A percentile compares a stretch with the other conserved stretches of the same genome.
phyloP scores from a whole-genome alignment of 495 filamentous ascomycete genomes.

The Podospora pseudopauciseta region DNA sequence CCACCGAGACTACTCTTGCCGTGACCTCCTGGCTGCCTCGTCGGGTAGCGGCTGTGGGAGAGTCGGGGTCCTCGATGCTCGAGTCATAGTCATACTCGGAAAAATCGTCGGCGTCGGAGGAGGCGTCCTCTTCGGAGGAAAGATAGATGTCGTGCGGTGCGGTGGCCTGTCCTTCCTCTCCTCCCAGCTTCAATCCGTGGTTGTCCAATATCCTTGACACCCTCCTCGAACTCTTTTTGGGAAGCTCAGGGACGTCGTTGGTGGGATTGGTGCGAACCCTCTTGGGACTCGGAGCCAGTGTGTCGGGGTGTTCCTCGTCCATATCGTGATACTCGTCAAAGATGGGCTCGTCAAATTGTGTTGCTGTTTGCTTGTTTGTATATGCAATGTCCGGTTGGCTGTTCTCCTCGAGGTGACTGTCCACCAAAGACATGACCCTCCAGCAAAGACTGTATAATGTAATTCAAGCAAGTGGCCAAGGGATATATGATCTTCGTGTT shows the following conservation, averaged over 20 bases:
- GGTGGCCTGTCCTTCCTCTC: constrained; percentile 28
- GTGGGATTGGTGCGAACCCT: not conserved
- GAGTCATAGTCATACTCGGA: constrained; percentile 50
- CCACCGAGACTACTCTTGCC: constrained; percentile 47
- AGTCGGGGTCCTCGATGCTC: constrained; percentile 36
- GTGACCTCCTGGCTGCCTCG: constrained; percentile 45
- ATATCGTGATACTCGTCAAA: constrained; percentile 30
- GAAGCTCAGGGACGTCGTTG: constrained; percentile 29
- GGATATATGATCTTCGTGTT: constrained; percentile 1
- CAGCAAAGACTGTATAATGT: not conserved
- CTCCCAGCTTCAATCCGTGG: constrained; percentile 37
- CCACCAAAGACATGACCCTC: constrained; percentile 4
- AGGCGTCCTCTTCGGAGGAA: constrained; percentile 51
- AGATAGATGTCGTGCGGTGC: constrained; percentile 48
- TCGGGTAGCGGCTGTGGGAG: constrained; percentile 21
- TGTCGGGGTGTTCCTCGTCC: constrained; percentile 25
- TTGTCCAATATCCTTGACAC: constrained; percentile 40
- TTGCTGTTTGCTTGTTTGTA: constrained; percentile 9
- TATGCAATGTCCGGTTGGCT: constrained; percentile 15
- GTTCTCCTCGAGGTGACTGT: constrained; percentile 16
- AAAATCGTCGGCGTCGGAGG: constrained; percentile 48
- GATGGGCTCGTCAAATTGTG: constrained; percentile 25
- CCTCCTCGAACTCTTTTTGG: constrained; percentile 44
- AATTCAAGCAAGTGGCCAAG: constrained; percentile 3
- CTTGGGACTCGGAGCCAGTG: constrained; percentile 11